A percentile compares a stretch with the other conserved stretches of the same genome.
These are phyloP conservation scores for Sisymbrium altissimum DNA, from an alignment of 345 rosid species.

Conservation along the genomic window DNA sequence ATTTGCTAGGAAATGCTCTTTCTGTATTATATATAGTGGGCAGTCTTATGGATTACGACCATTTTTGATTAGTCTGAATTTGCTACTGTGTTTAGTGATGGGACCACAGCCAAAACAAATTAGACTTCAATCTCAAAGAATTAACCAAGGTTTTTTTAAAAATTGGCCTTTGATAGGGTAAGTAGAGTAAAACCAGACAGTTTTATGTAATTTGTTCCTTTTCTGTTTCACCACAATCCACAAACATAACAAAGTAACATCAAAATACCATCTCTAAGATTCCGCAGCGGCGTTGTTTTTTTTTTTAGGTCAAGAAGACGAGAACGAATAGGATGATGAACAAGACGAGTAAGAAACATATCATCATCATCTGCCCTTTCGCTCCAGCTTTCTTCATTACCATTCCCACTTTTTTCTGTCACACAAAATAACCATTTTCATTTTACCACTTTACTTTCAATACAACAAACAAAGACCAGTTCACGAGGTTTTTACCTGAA, in stretches of 20 bases:
- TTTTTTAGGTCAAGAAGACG: conserved; percentile 65
- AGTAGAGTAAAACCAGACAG: not conserved
- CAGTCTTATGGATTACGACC: no score
- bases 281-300: not conserved
- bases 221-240: conserved; percentile 24
- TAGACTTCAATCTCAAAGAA: not conserved
- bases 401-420: conserved; percentile 95
- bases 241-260: conserved; percentile 3
- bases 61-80: no score
- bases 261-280: not conserved
- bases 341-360: conserved; percentile 65
- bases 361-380: conserved; percentile 96
- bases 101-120: not conserved
- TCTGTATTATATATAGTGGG: no score
- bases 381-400: conserved; percentile 97
- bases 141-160: no score
- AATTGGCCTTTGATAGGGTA: not conserved
- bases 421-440: not conserved
- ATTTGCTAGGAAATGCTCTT: no score
- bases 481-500: conserved; percentile 54
- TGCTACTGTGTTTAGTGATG: not conserved
- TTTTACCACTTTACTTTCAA: not conserved
- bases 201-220: not conserved
- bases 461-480: not conserved
- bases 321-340: conserved; percentile 86